Evolutionary conservation across 768 basidiomycete species (phyloP), one percentile per base, ranked within the genome.

Genomic region (Termitomyces sp.): DNA sequence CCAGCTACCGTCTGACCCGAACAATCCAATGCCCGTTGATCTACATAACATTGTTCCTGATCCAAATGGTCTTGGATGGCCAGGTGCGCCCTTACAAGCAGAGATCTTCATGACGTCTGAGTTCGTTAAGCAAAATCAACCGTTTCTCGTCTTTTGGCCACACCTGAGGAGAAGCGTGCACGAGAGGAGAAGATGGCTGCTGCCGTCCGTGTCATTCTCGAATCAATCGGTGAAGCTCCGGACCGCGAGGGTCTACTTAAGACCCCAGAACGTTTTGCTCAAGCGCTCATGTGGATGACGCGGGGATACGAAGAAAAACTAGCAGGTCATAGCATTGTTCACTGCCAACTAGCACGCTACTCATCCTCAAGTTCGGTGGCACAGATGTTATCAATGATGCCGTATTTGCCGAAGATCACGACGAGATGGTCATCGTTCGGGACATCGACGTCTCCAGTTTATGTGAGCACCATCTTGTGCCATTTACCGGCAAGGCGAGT

Each of bases 351-450:
- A 47, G 50, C 47, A 58, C 43, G 14, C 43, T 28, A 41, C 55
- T 60, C 57, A 59, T 56, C 55, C 18, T 64, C 32, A 57, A 51
- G 20, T 50, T 14, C 4, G 32, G 54, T 28, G 56, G 54, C 70
- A 93, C 70, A 94, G 97, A 99, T 71, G 95, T 98, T 67, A 97
- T 98, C 63, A 98, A 98, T 75, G 93, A 96, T 79, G 97, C 97
- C 59, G 86, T 99, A 41, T 99, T 99, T 70, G 89, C 93, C 47
- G 97, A 99, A 73, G 94, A 99, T 74, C 97, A 99, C 77, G 97
- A 98, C 68, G 97, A 99, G 74, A 96, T 99, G 94, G 97, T 99
- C 44, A 85, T 99, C 60, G 96, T 99, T 57, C 86, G 91, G 60
- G 95, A 99, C 71, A 98, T 99, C 67, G 93, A 97, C 70, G 88